Percentiles rank a stretch among this genome's conserved stretches.
Conservation (phyloP, 768 basidiomycete genomes). For the Termitomyces sp. region DNA sequence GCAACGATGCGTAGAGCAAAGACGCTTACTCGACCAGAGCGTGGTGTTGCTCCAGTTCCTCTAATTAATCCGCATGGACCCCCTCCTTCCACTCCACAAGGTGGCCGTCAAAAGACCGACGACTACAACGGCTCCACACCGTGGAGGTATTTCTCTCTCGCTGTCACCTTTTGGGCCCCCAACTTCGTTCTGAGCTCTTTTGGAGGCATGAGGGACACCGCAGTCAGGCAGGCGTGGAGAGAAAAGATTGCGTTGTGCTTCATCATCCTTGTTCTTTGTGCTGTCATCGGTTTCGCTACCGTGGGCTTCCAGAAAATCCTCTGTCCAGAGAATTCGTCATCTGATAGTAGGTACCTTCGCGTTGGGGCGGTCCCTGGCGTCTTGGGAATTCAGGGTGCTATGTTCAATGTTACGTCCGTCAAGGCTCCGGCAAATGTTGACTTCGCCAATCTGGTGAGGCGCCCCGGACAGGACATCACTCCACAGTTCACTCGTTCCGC, state of each 20-base stretch:
- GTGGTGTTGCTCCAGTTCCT: conserved; percentile 88
- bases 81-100: conserved; percentile 29
- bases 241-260: conserved; percentile 95
- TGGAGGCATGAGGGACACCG: conserved; percentile 77
- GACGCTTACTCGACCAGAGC: conserved; percentile 94
- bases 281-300: conserved; percentile 81
- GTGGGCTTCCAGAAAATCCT: conserved; percentile 92
- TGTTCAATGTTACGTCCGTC: conserved; percentile 67
- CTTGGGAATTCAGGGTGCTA: conserved; percentile 69
- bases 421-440: conserved; percentile 47
- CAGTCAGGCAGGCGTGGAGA: conserved; percentile 87
- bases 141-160: conserved; percentile 78
- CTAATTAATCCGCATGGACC: conserved; percentile 79
- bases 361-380: conserved; percentile 56
- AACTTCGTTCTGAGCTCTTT: conserved; percentile 63
- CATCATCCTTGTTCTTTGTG: conserved; percentile 76
- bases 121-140: conserved; percentile 44
- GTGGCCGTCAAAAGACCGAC: conserved; percentile 18
- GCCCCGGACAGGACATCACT: conserved; percentile 88
- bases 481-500: conserved; percentile 69
- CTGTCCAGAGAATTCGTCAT: conserved; percentile 59
- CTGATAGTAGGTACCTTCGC: conserved; percentile 40
- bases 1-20: conserved; percentile 81
- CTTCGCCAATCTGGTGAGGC: conserved; percentile 48
- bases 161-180: conserved; percentile 91